phyloP scores from a whole-genome alignment of 352 stramenopile genomes.

The Globisporangium echinulatum region DNA sequence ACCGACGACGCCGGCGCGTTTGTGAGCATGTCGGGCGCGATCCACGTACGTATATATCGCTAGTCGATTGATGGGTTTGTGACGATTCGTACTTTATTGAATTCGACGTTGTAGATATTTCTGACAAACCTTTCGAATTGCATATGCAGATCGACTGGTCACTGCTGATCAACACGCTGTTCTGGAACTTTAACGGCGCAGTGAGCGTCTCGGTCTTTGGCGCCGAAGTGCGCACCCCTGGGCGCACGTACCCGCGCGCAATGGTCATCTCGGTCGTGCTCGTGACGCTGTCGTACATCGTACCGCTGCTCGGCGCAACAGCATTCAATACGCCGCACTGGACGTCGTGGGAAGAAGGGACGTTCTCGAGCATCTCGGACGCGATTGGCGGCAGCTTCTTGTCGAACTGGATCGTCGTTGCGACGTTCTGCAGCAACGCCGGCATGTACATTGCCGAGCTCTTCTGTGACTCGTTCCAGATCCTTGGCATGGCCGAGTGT shows the following conservation, averaged over 20 bases:
- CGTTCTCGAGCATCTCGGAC: conserved; percentile 82
- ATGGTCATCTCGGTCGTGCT: conserved; percentile 80
- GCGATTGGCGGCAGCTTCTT: conserved; percentile 83
- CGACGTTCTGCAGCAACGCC: conserved; percentile 85
- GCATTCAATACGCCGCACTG: conserved; percentile 57
- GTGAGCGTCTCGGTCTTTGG: conserved; percentile 85
- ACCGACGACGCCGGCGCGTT: conserved; percentile 26
- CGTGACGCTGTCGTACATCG: conserved; percentile 75
- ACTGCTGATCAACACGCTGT: conserved; percentile 90
- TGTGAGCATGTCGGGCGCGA: conserved; percentile 28
- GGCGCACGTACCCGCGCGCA: conserved; percentile 68
- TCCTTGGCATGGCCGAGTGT: conserved; percentile 75
- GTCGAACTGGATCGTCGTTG: conserved; percentile 83
- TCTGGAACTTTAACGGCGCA: conserved; percentile 95
- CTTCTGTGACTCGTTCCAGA: conserved; percentile 88
- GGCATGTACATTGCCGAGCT: conserved; percentile 92
- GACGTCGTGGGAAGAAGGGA: conserved; percentile 86
- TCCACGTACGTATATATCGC: neutral
- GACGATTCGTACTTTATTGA: neutral
- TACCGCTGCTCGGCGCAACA: conserved; percentile 82
- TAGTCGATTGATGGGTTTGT: neutral
- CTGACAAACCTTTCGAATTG: neutral
- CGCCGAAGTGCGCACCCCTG: conserved; percentile 83
- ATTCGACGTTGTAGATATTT: neutral
- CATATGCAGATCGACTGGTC: conserved; percentile 49